Evolutionary conservation across 805 yeast genomes (phyloP), one percentile per base, ranked within the genome.

Genomic region (Candida verbasci): DNA sequence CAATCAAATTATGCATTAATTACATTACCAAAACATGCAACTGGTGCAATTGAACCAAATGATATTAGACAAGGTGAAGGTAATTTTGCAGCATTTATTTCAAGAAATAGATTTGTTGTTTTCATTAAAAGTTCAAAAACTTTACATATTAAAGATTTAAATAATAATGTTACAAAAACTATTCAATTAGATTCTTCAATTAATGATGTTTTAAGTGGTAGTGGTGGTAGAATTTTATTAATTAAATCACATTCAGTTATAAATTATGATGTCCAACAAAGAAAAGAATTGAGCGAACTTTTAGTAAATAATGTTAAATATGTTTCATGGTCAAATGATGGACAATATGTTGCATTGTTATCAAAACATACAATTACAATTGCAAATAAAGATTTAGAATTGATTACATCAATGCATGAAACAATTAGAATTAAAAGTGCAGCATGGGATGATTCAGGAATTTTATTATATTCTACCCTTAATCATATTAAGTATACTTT

Each of bases 361-460:
- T 79, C 95, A 16, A 93, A 91, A 59, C 99, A 93, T 62, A 84
- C 93, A 15, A 85, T 93, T 50, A 84, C 95, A 10, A 80, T 93
- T 50, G 95, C 89, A 20, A 80, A 78, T 50, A 82, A 80, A 58
- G 82, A 78, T 45, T 72, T 91, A 49, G 88, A 86, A 55, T 64
- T 79, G 39, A 70, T 88, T 27, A 80, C 91, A 37, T 79, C 95
- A 2, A 74, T 88, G 78, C 97, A 88, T 58, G 99, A 93, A 69
- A 91, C 97, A 3, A 93, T 93, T 49, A 74, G 98, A 59, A 87
- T 93, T 53, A 93, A 93, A 69, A 81, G 94, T 65, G 97, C 96
- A 31, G 86, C 95, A 14, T 93, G 97, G 97, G 97, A 93, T 60
- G 96, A 88, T 49, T 70, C 85, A 33, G 91, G 91, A 36, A 95